phyloP scores from a whole-genome alignment of 164 flowering plant genomes.

The Piper betle region DNA sequence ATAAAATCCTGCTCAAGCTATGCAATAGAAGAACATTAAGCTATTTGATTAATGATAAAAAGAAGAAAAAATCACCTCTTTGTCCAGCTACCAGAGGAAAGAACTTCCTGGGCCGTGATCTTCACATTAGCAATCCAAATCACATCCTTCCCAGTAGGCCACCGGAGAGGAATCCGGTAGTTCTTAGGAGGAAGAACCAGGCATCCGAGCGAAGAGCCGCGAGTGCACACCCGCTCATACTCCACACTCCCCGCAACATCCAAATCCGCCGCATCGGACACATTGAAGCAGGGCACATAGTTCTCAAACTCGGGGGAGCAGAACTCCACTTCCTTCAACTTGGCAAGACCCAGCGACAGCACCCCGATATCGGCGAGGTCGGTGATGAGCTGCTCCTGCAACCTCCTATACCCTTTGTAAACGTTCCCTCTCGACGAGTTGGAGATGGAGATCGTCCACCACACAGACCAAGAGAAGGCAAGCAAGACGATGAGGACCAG shows the following conservation, averaged over 20 bases:
- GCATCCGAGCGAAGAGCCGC: constrained; percentile 36
- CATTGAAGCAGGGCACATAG: constrained; percentile 78
- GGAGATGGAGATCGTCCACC: constrained; percentile 85
- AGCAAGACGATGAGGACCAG: constrained; percentile 50
- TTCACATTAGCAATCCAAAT: constrained; percentile 89
- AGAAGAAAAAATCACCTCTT: constrained; percentile 46
- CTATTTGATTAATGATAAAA: neutral
- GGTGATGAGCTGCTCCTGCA: constrained; percentile 69
- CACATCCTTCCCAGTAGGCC: constrained; percentile 94
- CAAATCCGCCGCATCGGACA: constrained; percentile 37
- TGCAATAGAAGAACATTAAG: neutral
- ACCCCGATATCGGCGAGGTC: constrained; percentile 79
- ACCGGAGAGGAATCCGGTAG: constrained; percentile 78
- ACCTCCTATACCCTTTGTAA: constrained; percentile 50
- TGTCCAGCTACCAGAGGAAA: constrained; percentile 93
- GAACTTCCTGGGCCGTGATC: constrained; percentile 87
- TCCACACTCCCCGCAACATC: constrained; percentile 35
- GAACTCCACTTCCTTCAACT: constrained; percentile 56
- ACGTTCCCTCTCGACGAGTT: constrained; percentile 44
- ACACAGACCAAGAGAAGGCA: constrained; percentile 74
- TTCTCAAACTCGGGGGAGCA: constrained; percentile 63
- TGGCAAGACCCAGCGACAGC: constrained; percentile 53
- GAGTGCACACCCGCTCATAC: constrained; percentile 48
- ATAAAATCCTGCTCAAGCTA: neutral
- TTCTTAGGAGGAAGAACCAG: constrained; percentile 65